Conservation (phyloP, 768 basidiomycete genomes). For the Tremella fuciformis region DNA sequence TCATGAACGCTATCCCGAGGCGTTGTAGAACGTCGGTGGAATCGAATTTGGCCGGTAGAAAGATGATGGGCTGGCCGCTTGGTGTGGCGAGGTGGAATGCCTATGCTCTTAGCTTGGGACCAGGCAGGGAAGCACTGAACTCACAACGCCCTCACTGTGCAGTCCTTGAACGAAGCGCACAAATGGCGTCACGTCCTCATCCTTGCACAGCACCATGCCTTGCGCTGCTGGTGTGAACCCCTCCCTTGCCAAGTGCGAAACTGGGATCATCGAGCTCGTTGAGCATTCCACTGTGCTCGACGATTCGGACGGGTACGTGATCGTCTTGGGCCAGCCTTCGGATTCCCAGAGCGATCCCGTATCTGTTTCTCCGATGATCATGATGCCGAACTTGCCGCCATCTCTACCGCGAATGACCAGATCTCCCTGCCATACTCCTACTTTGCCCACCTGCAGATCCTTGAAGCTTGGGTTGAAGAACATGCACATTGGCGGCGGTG, state of each 20-base stretch:
- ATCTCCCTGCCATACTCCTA: slow-evolving; percentile 46
- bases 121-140: slow-evolving; percentile 9
- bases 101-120: slow-evolving; percentile 9
- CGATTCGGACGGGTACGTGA: slow-evolving; percentile 28
- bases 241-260: slow-evolving; percentile 40
- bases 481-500: slow-evolving; percentile 49
- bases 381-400: slow-evolving; percentile 35
- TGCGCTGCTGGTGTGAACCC: slow-evolving; percentile 39
- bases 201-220: slow-evolving; percentile 47
- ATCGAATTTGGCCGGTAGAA: slow-evolving; percentile 48
- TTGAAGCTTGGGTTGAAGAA: slow-evolving; percentile 43
- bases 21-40: slow-evolving; percentile 37
- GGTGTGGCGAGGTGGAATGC: slow-evolving; percentile 39
- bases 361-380: slow-evolving; percentile 39
- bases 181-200: slow-evolving; percentile 27
- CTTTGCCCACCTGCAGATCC: slow-evolving; percentile 41
- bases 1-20: slow-evolving; percentile 44
- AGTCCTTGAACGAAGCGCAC: slow-evolving; percentile 42
- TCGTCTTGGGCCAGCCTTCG: slow-evolving; percentile 29
- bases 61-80: slow-evolving; percentile 35
- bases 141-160: slow-evolving; percentile 43
- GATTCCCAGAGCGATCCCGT: slow-evolving; percentile 45
- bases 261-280: slow-evolving; percentile 39
- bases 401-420: slow-evolving; percentile 38
- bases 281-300: slow-evolving; percentile 10